phyloP scores from a whole-genome alignment of 1,139 yeast species.

The Geotrichum aggregatum region DNA sequence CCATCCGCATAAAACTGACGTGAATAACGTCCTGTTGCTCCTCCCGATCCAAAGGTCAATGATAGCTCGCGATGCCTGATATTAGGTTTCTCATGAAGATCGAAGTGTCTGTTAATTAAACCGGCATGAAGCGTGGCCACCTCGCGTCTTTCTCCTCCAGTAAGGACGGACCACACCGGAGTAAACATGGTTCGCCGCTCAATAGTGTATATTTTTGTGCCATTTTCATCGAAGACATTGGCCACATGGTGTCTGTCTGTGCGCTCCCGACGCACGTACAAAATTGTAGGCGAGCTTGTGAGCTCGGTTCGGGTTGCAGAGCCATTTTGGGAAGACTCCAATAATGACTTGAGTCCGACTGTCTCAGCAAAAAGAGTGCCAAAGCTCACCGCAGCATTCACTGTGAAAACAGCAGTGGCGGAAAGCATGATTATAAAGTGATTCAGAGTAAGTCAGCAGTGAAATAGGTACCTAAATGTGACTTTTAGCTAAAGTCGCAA shows the following conservation, averaged over 20 bases:
- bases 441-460: no score
- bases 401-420: constrained; percentile 20
- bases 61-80: constrained; percentile 45
- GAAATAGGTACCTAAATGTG: no score
- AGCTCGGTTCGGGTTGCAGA: constrained; percentile 32
- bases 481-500: no score
- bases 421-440: constrained; percentile 17
- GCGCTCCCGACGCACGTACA: constrained; percentile 49
- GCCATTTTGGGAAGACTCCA: constrained; percentile 18
- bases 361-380: constrained; percentile 19
- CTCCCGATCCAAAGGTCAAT: constrained; percentile 18
- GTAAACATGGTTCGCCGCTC: constrained; percentile 50
- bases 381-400: constrained; percentile 20
- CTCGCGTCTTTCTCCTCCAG: constrained; percentile 47
- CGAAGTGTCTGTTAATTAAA: constrained; percentile 45
- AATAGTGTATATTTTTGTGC: constrained; percentile 46
- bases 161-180: constrained; percentile 52
- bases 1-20: constrained; percentile 47
- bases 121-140: constrained; percentile 54
- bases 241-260: constrained; percentile 45
- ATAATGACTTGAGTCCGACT: constrained; percentile 15
- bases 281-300: constrained; percentile 42
- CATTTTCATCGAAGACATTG: constrained; percentile 50
- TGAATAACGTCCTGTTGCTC: constrained; percentile 35
- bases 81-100: constrained; percentile 49